Evolutionary conservation across 2,329 filamentous ascomycete genomes (phyloP), one percentile per base, ranked within the genome.

Genomic region (Coniochaeta hoffmannii): DNA sequence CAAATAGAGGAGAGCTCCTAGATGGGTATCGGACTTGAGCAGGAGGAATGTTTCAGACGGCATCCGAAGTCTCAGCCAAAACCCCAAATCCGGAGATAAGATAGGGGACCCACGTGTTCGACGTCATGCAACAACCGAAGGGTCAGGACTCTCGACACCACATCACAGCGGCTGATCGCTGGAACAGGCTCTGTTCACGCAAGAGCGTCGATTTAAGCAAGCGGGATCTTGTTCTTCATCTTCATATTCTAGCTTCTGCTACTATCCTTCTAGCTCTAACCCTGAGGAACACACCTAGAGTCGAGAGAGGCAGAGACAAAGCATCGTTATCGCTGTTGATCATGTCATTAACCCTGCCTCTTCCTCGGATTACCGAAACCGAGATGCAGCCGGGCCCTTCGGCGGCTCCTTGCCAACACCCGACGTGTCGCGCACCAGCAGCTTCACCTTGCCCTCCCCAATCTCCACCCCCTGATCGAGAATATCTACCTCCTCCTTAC

Each of bases 381-480:
- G 71, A 57, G 70, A 73, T 53, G 71, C 74, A 59, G 76, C 76
- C n/a, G 80, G 78, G 2, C 79, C 78, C 71, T 80, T 82, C 55
- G 80, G 78, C 58, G 78, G 75, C 61, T 83, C 68, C 61, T 71
- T 71, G 50, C 61, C 58, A 51, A n/a, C 15, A 9, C 59, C 59
- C 28, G 68, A 66, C 31, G 68, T 65, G 60, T 77, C 82, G 61
- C 83, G 75, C 55, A 87, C 83, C 60, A 87, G 71, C 63, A 87
- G 74, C 68, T 82, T 77, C 55, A 87, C 82, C 69, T 85, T 86
- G 61, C 83, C 83, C 57, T 85, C 81, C 30, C 83, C 83, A 65
- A 86, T 86, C 71, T 86, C 83, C 44, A 85, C 79, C n/a, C 83
- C 83, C 66, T 86, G 81, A 61, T 80, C 79, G 50, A 86, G 71